Evolutionary conservation across 768 basidiomycete species (phyloP).

Genomic region (Boletales sp.): DNA sequence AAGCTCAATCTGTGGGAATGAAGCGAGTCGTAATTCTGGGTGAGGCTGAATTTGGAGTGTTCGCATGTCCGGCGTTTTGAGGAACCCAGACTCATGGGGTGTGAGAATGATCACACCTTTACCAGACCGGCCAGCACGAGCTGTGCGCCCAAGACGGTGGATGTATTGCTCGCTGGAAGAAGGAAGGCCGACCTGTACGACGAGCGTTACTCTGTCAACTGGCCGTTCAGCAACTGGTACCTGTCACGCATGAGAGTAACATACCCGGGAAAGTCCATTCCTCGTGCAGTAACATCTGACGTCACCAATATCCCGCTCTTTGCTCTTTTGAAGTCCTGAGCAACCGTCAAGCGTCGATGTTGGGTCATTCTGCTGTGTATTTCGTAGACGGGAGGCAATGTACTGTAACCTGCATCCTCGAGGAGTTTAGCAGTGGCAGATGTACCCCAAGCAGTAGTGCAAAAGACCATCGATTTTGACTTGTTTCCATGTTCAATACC

Average conservation of each 20-base stretch:
- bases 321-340: slow-evolving; percentile 46
- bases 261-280: slow-evolving; percentile 64
- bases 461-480: slow-evolving; percentile 57
- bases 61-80: slow-evolving; percentile 37
- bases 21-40: slow-evolving; percentile 26
- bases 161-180: slow-evolving; percentile 73
- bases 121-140: slow-evolving; percentile 66
- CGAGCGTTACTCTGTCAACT: slow-evolving; percentile 46
- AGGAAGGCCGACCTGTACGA: slow-evolving; percentile 64
- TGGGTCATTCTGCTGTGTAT: slow-evolving; percentile 61
- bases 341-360: slow-evolving; percentile 42
- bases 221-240: slow-evolving; percentile 4
- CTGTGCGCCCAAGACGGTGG: slow-evolving; percentile 75
- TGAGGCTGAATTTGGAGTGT: slow-evolving; percentile 38
- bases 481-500: slow-evolving; percentile 20
- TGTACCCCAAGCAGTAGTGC: slow-evolving; percentile 63
- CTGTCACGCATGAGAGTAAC: slow-evolving; percentile 9
- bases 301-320: slow-evolving; percentile 47
- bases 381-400: slow-evolving; percentile 40
- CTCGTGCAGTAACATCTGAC: slow-evolving; percentile 60
- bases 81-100: slow-evolving; percentile 48
- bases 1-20: slow-evolving; percentile 22
- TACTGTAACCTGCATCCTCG: slow-evolving; percentile 25
- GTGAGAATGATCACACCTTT: slow-evolving; percentile 55
- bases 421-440: slow-evolving; percentile 37